These are phyloP conservation scores for Paraphaeosphaeria minitans DNA, from an alignment of 2,329 filamentous ascomycete species.

Conservation along the genomic window DNA sequence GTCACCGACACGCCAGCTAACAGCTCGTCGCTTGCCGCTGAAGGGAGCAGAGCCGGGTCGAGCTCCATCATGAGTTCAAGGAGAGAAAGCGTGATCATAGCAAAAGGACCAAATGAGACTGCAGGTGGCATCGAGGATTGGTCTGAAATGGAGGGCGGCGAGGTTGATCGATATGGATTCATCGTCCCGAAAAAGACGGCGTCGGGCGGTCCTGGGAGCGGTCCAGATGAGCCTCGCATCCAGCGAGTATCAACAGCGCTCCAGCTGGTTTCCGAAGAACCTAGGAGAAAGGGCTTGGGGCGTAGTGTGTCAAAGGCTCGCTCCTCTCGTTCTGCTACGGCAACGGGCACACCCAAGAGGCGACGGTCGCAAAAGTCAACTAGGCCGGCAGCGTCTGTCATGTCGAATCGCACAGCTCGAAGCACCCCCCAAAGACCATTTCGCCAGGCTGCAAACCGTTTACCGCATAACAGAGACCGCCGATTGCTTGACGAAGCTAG, in stretches of 20 bases:
- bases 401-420: conserved; percentile 45
- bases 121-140: conserved; percentile 70
- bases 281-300: conserved; percentile 59
- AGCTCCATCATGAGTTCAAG: conserved; percentile 38
- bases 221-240: conserved; percentile 47
- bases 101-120: conserved; percentile 60
- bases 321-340: conserved; percentile 46
- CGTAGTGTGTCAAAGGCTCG: conserved; percentile 55
- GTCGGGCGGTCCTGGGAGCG: conserved; percentile 38
- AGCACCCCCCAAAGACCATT: conserved; percentile 49
- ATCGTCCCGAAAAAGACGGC: conserved; percentile 54
- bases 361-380: conserved; percentile 50
- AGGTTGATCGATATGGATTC: conserved; percentile 70
- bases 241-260: conserved; percentile 66
- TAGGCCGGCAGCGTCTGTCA: conserved; percentile 49
- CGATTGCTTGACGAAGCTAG: conserved; percentile 63
- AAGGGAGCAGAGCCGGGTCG: conserved; percentile 31
- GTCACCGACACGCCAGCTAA: conserved; percentile 28
- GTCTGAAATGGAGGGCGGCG: conserved; percentile 62
- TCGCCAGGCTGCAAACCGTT: conserved; percentile 58
- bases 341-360: conserved; percentile 46
- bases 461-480: conserved; percentile 60
- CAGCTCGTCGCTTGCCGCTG: conserved; percentile 35
- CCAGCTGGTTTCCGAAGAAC: conserved; percentile 61
- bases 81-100: conserved; percentile 43